Percentiles rank a stretch among this genome's conserved stretches.
phyloP scores from a whole-genome alignment of 331 rosid genomes.

The Acacia pycnantha region DNA sequence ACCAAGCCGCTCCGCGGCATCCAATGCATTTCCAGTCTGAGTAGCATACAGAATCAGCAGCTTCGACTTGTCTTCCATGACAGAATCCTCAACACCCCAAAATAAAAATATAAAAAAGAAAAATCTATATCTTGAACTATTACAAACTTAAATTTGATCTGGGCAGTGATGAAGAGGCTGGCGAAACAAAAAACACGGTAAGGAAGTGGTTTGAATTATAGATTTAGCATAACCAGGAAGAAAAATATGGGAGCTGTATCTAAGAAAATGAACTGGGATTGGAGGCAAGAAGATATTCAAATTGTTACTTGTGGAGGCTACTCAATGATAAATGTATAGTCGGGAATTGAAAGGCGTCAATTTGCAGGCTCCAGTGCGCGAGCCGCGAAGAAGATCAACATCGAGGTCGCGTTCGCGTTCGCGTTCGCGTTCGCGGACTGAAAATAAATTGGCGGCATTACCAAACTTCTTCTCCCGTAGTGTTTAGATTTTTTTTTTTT shows the following conservation, averaged over 20 bases:
- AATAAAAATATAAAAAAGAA: no score
- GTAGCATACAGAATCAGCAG: constrained; percentile 68
- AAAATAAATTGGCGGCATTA: not conserved
- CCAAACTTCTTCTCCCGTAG: not conserved
- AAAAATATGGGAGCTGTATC: not conserved
- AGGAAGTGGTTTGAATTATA: not conserved
- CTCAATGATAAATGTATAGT: not conserved
- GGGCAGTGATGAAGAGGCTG: not conserved
- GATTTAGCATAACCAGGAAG: not conserved
- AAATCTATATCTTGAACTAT: not conserved
- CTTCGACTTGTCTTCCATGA: constrained; percentile 46
- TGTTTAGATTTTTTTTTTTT: not conserved
- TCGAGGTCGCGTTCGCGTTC: not conserved
- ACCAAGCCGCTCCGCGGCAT: constrained; percentile 75
- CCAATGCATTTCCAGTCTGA: constrained; percentile 85
- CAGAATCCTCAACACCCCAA: not conserved
- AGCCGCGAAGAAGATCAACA: not conserved
- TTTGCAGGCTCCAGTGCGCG: not conserved
- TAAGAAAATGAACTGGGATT: not conserved
- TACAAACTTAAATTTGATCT: not conserved
- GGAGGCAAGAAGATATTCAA: not conserved
- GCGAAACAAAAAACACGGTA: not conserved
- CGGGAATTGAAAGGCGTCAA: not conserved
- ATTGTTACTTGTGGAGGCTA: not conserved
- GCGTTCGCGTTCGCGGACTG: not conserved